Evolutionary conservation across 2,329 filamentous ascomycete species (phyloP).

Genomic region (Pseudogymnoascus sp.): DNA sequence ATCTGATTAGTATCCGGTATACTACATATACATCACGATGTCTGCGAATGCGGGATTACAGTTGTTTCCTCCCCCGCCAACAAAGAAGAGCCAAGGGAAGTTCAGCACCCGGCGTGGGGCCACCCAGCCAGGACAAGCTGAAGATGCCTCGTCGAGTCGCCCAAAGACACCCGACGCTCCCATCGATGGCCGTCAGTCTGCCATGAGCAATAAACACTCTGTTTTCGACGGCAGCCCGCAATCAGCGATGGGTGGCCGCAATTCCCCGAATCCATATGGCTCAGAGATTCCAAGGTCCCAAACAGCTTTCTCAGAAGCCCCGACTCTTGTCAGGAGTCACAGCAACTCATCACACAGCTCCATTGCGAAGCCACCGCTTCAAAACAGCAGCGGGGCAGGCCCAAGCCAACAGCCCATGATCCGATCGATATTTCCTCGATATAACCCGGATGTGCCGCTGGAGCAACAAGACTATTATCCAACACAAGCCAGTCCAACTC

Average conservation of each 20-base stretch:
- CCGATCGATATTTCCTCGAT: slow-evolving; percentile 68
- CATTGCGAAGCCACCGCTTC: slow-evolving; percentile 46
- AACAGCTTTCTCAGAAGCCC: slow-evolving; percentile 43
- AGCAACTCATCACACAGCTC: slow-evolving; percentile 46
- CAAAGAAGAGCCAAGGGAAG: slow-evolving; percentile 23
- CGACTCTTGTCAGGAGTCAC: slow-evolving; percentile 40
- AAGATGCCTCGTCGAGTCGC: background rate
- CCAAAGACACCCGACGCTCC: slow-evolving; percentile 7
- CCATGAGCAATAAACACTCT: background rate
- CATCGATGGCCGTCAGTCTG: slow-evolving; percentile 16
- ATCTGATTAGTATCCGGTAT: slow-evolving; percentile 18
- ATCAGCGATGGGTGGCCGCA: slow-evolving; percentile 17
- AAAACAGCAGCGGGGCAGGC: slow-evolving; percentile 16
- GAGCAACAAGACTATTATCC: slow-evolving; percentile 64
- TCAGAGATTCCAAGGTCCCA: slow-evolving; percentile 34
- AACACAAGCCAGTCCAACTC: slow-evolving; percentile 53
- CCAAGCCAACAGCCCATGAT: slow-evolving; percentile 36
- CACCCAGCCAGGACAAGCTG: slow-evolving; percentile 12
- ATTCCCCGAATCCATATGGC: slow-evolving; percentile 5
- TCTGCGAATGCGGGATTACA: slow-evolving; percentile 24
- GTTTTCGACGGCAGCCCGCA: background rate
- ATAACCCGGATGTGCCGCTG: slow-evolving; percentile 59
- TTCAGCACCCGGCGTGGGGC: slow-evolving; percentile 22
- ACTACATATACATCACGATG: slow-evolving; percentile 15
- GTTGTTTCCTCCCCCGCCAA: slow-evolving; percentile 27